Conservation (phyloP, 352 stramenopile genomes). For the Thalassiosira mediterranea region DNA sequence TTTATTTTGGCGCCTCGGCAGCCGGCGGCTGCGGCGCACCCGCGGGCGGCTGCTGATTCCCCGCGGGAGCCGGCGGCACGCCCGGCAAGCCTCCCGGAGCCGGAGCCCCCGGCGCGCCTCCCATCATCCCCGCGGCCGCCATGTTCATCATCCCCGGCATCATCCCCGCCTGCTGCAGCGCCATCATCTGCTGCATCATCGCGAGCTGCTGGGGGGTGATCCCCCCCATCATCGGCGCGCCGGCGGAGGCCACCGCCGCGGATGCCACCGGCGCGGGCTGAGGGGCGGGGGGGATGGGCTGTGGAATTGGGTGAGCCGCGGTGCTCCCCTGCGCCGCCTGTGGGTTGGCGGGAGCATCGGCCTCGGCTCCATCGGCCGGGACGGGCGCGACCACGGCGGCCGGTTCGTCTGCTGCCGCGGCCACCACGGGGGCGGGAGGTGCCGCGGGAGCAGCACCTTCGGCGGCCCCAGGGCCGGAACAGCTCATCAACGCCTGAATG, state of each 20-base stretch:
- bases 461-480: not conserved
- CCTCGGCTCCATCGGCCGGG: not conserved
- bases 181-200: slow-evolving; percentile 41
- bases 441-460: not conserved
- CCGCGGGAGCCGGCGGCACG: too few species aligned
- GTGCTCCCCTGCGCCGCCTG: slow-evolving; percentile 2
- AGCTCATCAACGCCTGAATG: slow-evolving; percentile 37
- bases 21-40: not conserved
- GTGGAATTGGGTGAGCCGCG: too few species aligned
- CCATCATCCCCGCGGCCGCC: not conserved
- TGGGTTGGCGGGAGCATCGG: slow-evolving; percentile 1
- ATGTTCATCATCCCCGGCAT: slow-evolving; percentile 29
- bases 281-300: too few species aligned
- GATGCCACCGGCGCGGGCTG: not conserved
- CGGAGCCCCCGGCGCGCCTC: not conserved
- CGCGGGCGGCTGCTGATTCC: not conserved
- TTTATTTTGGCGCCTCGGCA: slow-evolving; percentile 8
- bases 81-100: not conserved
- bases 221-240: too few species aligned
- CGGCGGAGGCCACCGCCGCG: not conserved
- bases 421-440: not conserved
- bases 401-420: not conserved
- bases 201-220: slow-evolving; percentile 15
- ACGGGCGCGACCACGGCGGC: not conserved
- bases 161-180: slow-evolving; percentile 22